Evolutionary conservation across 768 basidiomycete species (phyloP), one percentile per base, ranked within the genome.

Genomic region (Fistulinella prunicolor): DNA sequence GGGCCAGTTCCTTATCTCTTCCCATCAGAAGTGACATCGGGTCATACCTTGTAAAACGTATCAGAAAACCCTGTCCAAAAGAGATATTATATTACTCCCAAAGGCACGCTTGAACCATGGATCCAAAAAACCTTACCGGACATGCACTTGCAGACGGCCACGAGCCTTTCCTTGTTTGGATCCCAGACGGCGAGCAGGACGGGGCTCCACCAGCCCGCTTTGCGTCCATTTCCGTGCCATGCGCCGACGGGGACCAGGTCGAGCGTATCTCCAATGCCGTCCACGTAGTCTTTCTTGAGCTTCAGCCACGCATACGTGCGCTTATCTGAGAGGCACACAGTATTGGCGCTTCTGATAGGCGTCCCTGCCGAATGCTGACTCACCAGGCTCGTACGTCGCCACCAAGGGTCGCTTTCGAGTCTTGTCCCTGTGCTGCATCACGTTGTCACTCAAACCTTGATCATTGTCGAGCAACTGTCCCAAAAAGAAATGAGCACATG

Each of bases 171-270:
- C 9, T 69, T 72, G 48, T 76, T 72, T 19, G 79, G 69, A 59
- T 93, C 83, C 77, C 86, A 85, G 34, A 86, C 68, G 13, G 83
- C 91, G 38, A 94, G 74, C 6, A 96, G 72, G 56, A 95, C 80
- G 1, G 93, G 93, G 54, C 85, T 89, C 89, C 90, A 96, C 94
- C 93, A 95, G 39, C 80, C 77, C 14, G 83, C 85, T 69, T 95
- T 96, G 29, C 92, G 72, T 26, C 94, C 94, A 61, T 84, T 87
- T 39, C 92, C 93, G 70, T 92, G 82, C 89, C 90, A 94, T 37
- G 89, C 93, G 40, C 82, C 86, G 44, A 87, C 71, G 23, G 86
- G 86, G 24, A 86, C 77, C 46, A 86, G 67, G 60, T 87, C 87
- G 23, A 82, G 77, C 54, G 80, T 79, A 62, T 92, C 88, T n/a